These are phyloP conservation scores for Colletotrichum coccodes DNA, from an alignment of 2,329 filamentous ascomycete species.

Conservation along the genomic window DNA sequence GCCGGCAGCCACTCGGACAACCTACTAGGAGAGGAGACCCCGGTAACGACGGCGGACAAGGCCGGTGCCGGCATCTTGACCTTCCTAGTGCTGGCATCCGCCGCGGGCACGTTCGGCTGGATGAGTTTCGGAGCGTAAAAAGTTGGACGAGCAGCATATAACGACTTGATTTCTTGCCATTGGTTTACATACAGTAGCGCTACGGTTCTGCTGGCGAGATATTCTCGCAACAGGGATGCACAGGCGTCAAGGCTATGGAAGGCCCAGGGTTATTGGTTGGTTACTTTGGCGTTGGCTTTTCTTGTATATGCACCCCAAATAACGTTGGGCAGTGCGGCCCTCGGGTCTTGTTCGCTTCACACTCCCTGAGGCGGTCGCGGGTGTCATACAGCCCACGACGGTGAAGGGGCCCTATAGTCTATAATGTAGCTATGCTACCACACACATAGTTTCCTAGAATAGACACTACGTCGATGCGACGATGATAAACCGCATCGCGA, in stretches of 20 bases:
- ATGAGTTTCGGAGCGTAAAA: constrained; percentile 54
- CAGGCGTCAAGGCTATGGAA: constrained; percentile 21
- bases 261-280: constrained; percentile 28
- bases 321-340: neutral
- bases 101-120: constrained; percentile 56
- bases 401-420: constrained; percentile 17
- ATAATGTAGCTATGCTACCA: constrained; percentile 28
- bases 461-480: neutral
- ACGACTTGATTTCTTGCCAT: constrained; percentile 22
- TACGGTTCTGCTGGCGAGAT: constrained; percentile 24
- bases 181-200: constrained; percentile 10
- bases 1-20: constrained; percentile 51
- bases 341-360: constrained; percentile 42
- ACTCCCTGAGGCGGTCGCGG: constrained; percentile 48
- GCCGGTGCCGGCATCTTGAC: constrained; percentile 61
- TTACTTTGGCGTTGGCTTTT: constrained; percentile 37
- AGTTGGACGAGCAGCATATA: constrained; percentile 1
- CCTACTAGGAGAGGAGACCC: constrained; percentile 41
- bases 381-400: neutral
- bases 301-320: constrained; percentile 30
- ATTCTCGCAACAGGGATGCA: constrained; percentile 24
- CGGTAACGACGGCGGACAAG: constrained; percentile 54
- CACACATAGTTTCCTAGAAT: constrained; percentile 22
- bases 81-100: constrained; percentile 52
- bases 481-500: neutral